These are phyloP conservation scores for Papilionanthe hybrid DNA, from an alignment of 116 monocot species.

Conservation along the genomic window DNA sequence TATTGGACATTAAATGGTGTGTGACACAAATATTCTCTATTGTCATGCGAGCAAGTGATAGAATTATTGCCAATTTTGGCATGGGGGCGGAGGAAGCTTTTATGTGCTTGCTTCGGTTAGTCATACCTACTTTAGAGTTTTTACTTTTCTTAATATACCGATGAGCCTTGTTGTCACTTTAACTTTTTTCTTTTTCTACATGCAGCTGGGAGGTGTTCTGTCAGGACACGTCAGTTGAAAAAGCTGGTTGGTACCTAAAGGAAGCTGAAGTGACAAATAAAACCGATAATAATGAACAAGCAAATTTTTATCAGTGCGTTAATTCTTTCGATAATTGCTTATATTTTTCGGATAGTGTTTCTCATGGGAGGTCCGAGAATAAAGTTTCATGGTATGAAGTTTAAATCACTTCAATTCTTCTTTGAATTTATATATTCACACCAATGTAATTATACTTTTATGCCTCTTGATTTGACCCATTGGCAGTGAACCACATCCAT, in stretches of 20 bases:
- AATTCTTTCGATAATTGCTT: slow-evolving; percentile 24
- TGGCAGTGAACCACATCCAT: slow-evolving; percentile 13
- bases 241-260: slow-evolving; percentile 67
- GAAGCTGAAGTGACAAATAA: slow-evolving; percentile 18
- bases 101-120: slow-evolving; percentile 64
- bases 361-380: slow-evolving; percentile 12
- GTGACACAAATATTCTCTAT: slow-evolving; percentile 52
- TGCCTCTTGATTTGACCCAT: slow-evolving; percentile 6
- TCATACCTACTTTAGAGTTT: slow-evolving; percentile 4
- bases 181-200: background rate
- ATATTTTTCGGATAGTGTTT: slow-evolving; percentile 14
- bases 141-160: slow-evolving; percentile 4
- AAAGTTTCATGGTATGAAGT: slow-evolving; percentile 22
- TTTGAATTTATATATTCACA: background rate
- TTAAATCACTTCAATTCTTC: slow-evolving; percentile 5
- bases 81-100: slow-evolving; percentile 47
- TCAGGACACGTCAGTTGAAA: slow-evolving; percentile 79
- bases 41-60: slow-evolving; percentile 61
- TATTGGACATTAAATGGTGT: slow-evolving; percentile 77
- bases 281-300: slow-evolving; percentile 13
- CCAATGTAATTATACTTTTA: background rate
- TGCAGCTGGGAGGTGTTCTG: slow-evolving; percentile 83
- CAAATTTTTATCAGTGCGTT: slow-evolving; percentile 15
- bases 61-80: slow-evolving; percentile 38
- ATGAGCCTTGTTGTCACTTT: background rate